Base-by-base conservation (phyloP, 768 basidiomycete genomes). In the Gloeopeniophorella convolvens region DNA sequence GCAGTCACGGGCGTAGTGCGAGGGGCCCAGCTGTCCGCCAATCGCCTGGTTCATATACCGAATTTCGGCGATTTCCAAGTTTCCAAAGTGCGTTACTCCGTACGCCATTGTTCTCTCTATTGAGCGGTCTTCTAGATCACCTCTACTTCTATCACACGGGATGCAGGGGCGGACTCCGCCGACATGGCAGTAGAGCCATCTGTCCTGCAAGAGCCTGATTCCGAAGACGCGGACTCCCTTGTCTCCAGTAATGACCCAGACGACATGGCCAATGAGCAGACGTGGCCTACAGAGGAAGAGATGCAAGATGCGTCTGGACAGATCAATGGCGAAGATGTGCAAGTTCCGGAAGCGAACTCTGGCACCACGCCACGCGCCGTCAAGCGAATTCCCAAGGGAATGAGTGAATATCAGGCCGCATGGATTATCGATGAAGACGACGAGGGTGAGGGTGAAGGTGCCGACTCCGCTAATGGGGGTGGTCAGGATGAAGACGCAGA, bases 271-370 rank as follows among this genome's bases (percentile, higher is more conserved):
- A 96, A 95, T 63, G 95, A 99, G 61, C 95, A 99, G 66, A 99
- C 95, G 0, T 97, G 95, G 94, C 95, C 95, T 1, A 95, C 92
- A 0, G 92, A 97, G 64, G 95, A 97, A 62, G 95, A 97, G 65
- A 89, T 97, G 83, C 71, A 70, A 18, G 76, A 67, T 5, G 68
- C 61, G 3, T 64, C 28, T 42, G 32, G 31, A 33, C 42, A 55
- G 4, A 57, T 62, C 24, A 46, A 51, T 10, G 56, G 59, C n/a
- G 64, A 70, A 10, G 45, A 57, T 0, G 63, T 60, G 34, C 59
- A 64, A 3, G 62, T 88, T 13, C 82, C 87, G 2, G 84, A 85
- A 55, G 88, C 88, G 1, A 64, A 62, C 23, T 65, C 68, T 2
- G 88, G 85, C 0, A 89, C 88, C 0, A 92, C 89, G 6, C 89